Conservation (phyloP, 2,329 filamentous ascomycete species). For the Bipolaris oryzae region DNA sequence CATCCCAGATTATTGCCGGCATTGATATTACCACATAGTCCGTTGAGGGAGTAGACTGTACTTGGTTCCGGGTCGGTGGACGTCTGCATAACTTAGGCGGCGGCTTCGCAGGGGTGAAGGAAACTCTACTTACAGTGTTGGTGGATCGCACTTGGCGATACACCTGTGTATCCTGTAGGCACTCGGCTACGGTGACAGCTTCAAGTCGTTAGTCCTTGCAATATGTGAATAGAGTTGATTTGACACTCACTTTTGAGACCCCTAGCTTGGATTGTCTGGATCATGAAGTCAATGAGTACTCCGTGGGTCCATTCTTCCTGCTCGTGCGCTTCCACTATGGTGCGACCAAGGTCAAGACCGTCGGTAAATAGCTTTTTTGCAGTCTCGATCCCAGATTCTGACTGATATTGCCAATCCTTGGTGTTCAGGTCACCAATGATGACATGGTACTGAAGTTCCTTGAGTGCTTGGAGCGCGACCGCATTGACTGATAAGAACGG, state of each 20-base stretch:
- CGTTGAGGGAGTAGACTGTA: conserved; percentile 13
- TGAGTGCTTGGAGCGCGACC: conserved; percentile 41
- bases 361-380: conserved; percentile 56
- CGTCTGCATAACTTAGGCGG: conserved; percentile 1
- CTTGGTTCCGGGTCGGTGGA: conserved; percentile 4
- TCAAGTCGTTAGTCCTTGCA: background rate
- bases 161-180: conserved; percentile 6
- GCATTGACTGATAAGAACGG: conserved; percentile 45
- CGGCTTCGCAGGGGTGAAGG: background rate
- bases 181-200: conserved; percentile 14
- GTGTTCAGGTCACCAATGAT: conserved; percentile 64
- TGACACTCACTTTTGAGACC: conserved; percentile 6
- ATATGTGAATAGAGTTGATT: background rate
- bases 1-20: conserved; percentile 15
- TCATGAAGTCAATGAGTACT: conserved; percentile 18
- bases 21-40: conserved; percentile 15
- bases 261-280: conserved; percentile 3
- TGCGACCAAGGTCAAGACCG: conserved; percentile 9
- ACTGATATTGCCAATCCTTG: conserved; percentile 61
- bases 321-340: conserved; percentile 17
- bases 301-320: conserved; percentile 13
- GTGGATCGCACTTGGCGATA: conserved; percentile 8
- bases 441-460: conserved; percentile 59
- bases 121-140: background rate
- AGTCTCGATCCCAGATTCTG: conserved; percentile 52